Percentiles rank a stretch among this genome's conserved stretches.
Conservation (phyloP, 257 asterid genomes). For the Solanum rostratum region DNA sequence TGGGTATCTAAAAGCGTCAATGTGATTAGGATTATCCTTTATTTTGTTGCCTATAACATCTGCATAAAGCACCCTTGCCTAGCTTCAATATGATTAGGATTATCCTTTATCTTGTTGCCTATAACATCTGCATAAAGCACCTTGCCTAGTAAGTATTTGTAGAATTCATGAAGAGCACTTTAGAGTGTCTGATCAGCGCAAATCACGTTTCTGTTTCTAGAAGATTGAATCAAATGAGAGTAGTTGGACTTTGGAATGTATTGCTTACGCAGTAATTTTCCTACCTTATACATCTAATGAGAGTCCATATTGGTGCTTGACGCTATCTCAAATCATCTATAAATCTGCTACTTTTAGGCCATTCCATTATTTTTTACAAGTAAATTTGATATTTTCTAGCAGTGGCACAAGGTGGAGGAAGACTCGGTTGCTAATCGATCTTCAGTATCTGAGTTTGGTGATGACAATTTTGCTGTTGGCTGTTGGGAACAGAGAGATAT, state of each 20-base stretch:
- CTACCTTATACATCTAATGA: not conserved
- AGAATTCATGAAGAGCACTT: not conserved
- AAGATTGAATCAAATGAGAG: not conserved
- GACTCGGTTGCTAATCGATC: conserved; percentile 39
- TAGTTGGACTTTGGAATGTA: not conserved
- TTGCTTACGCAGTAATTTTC: not conserved
- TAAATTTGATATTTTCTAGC: conserved; percentile 12
- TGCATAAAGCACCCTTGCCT: not conserved
- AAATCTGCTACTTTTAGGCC: not conserved
- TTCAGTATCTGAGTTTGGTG: conserved; percentile 86
- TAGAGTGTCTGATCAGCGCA: not conserved
- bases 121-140: not conserved
- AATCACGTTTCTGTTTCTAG: not conserved
- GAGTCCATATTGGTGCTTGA: not conserved
- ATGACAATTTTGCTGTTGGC: conserved; percentile 79
- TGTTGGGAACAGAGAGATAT: conserved; percentile 82
- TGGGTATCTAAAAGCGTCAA: not conserved
- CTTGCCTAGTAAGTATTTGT: not conserved
- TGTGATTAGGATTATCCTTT: not conserved
- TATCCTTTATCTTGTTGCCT: not conserved
- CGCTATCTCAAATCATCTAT: not conserved
- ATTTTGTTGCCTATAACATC: not conserved
- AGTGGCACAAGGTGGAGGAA: conserved; percentile 69
- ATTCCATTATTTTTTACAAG: not conserved
- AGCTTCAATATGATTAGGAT: not conserved